Percentiles rank a stretch among this genome's conserved stretches.
phyloP scores from a whole-genome alignment of 2,329 filamentous ascomycete species.

The Fusarium udum region DNA sequence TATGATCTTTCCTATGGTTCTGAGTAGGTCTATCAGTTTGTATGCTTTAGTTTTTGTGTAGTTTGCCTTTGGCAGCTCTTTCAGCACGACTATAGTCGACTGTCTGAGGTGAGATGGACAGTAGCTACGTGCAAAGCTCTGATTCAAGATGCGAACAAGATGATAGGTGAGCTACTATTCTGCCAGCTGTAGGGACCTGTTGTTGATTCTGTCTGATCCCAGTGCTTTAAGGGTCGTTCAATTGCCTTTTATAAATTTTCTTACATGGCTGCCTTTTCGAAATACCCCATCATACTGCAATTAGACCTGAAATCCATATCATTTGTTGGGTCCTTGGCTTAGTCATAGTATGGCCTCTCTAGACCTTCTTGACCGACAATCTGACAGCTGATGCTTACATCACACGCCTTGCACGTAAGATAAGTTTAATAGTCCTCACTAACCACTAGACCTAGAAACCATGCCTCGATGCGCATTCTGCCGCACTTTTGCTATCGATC shows the following conservation, averaged over 20 bases:
- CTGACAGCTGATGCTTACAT: background rate
- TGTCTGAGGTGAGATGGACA: too few relatives aligned
- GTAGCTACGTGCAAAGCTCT: too few relatives aligned
- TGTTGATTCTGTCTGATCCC: too few relatives aligned
- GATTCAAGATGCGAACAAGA: too few relatives aligned
- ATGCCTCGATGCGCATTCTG: background rate
- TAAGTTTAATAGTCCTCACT: background rate
- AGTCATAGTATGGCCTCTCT: background rate
- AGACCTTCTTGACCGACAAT: background rate
- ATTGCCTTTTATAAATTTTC: rapidly evolving
- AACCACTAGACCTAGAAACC: background rate
- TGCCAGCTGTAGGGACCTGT: too few relatives aligned
- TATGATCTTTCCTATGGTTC: too few relatives aligned
- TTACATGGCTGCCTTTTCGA: rapidly evolving
- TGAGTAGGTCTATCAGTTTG: too few relatives aligned
- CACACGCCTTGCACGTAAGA: background rate
- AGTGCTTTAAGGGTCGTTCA: too few relatives aligned
- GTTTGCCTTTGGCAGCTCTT: too few relatives aligned
- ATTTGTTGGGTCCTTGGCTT: background rate
- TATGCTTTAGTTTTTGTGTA: too few relatives aligned
- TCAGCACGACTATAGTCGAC: too few relatives aligned
- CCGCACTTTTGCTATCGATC: background rate
- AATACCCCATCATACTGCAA: rapidly evolving
- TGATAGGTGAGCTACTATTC: too few relatives aligned
- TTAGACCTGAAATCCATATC: rapidly evolving